Base-by-base conservation (phyloP, 164 flowering plant genomes). In the Aristolochia contorta region DNA sequence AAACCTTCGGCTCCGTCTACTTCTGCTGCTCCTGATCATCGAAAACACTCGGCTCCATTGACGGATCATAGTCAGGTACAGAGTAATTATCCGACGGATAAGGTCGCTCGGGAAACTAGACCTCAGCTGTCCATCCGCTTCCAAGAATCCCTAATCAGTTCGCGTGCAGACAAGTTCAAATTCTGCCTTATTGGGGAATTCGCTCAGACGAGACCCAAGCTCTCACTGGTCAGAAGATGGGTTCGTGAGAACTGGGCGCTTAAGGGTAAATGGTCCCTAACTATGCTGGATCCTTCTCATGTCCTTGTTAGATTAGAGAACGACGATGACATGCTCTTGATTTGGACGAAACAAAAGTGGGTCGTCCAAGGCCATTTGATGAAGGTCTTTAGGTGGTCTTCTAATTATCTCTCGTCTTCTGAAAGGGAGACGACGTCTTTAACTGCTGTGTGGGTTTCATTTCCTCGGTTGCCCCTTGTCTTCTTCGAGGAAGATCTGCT, bases 101-200 rank as follows among this genome's bases (percentile, higher is more conserved):
- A 53, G 30, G 27, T 24, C 18, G 23, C 23, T 1, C 16, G 14
- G 27, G 56, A 22, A 22, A 16, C 14, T 6, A 23, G 20, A 23
- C 16, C 16, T 22, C 30, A 53, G 18, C 32, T 27, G 14, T 24
- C 32, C 16, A 27, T 53, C 18, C 27, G 27, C 32, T 53, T 53
- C 12, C 16, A 53, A 22, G 56, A 53, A 22, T 53, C 56, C 23
- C 30, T 15, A 6, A 22, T 53, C 30, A 7, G 12, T 27, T 22
- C 16, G 56, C 30, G 18, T 53, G 56, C 56, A 12, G 56, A 53
- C 32, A 53, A 22, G 56, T 53, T 53, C 56, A 53, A 53, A 53
- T 53, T 53, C 18, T 53, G 56, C 27, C 56, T 53, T 0, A 16
- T 53, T 22, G 56, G 56, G n/a, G 20, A 53, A 20, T 53, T 53